Percentiles rank a stretch among this genome's conserved stretches.
Conservation (phyloP, 2,329 filamentous ascomycete genomes). For the Beauveria varroae region DNA sequence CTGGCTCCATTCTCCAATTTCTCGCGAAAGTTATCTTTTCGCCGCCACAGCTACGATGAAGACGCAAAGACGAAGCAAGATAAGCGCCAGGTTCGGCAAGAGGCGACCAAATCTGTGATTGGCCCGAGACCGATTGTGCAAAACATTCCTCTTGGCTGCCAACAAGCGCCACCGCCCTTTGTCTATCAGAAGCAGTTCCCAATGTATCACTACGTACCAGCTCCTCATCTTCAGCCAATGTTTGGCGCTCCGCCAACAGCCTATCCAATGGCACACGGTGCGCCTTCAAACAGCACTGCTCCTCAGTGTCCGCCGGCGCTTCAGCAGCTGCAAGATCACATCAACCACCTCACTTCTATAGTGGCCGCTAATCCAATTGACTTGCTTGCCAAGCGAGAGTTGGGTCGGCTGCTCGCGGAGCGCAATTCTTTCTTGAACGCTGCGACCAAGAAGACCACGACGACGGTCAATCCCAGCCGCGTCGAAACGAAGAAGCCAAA, state of each 20-base stretch:
- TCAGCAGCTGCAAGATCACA: background rate
- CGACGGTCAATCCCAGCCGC: background rate
- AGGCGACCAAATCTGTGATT: background rate
- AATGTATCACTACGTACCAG: background rate
- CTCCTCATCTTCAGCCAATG: background rate
- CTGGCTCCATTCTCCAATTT: background rate
- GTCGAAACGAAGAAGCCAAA: background rate
- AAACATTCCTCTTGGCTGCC: background rate
- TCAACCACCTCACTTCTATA: background rate
- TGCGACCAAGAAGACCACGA: slow-evolving; percentile 3
- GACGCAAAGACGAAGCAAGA: background rate
- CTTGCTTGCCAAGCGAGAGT: background rate
- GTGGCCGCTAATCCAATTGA: background rate
- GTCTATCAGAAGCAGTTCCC: background rate
- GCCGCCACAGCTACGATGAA: slow-evolving; percentile 1
- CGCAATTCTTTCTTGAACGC: slow-evolving; percentile 2
- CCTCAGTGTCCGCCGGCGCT: background rate
- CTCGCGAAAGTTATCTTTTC: background rate
- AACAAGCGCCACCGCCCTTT: background rate
- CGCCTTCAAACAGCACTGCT: background rate
- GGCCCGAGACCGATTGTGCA: background rate
- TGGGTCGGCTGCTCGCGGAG: background rate
- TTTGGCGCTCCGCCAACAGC: background rate
- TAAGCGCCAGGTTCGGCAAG: background rate
- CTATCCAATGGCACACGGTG: background rate